Percentiles rank a stretch among this genome's conserved stretches.
Conservation (phyloP, 805 yeast species). For the Ogataea glucozyma region DNA sequence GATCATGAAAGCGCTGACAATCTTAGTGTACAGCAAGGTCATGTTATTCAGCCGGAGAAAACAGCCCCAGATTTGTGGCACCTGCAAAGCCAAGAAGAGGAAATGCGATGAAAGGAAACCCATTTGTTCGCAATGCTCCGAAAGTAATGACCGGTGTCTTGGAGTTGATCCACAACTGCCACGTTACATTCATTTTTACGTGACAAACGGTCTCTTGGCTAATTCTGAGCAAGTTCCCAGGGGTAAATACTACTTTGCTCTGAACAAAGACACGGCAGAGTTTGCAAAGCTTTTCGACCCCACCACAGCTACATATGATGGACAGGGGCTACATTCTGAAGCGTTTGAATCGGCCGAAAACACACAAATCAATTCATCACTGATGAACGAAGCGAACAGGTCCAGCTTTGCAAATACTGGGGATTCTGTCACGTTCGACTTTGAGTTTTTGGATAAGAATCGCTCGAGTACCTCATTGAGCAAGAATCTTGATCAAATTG, state of each 20-base stretch:
- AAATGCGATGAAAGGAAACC: no score
- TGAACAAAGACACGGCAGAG: slow-evolving; percentile 4
- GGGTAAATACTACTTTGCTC: slow-evolving; percentile 21
- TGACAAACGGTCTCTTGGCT: no score
- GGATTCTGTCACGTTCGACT: slow-evolving; percentile 8
- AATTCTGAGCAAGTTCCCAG: no score
- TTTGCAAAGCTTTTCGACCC: slow-evolving; percentile 13
- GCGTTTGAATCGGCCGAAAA: slow-evolving; percentile 17
- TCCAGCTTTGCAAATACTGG: slow-evolving; percentile 1
- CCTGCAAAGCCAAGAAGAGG: no score
- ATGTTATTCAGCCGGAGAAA: slow-evolving; percentile 16
- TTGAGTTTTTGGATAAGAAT: slow-evolving; percentile 1
- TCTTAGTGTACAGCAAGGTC: slow-evolving; percentile 22
- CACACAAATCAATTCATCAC: slow-evolving; percentile 9
- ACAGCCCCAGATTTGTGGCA: not conserved
- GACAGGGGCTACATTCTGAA: not conserved
- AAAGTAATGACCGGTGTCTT: no score
- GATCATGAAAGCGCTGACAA: slow-evolving; percentile 21
- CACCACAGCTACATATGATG: slow-evolving; percentile 4
- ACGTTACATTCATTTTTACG: no score
- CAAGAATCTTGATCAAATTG: no score
- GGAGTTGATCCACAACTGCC: no score
- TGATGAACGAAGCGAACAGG: slow-evolving; percentile 9
- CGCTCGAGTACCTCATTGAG: no score
- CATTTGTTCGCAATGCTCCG: no score